Conservation (phyloP, 176 grass and related monocot genomes). For the Carex parvula region DNA sequence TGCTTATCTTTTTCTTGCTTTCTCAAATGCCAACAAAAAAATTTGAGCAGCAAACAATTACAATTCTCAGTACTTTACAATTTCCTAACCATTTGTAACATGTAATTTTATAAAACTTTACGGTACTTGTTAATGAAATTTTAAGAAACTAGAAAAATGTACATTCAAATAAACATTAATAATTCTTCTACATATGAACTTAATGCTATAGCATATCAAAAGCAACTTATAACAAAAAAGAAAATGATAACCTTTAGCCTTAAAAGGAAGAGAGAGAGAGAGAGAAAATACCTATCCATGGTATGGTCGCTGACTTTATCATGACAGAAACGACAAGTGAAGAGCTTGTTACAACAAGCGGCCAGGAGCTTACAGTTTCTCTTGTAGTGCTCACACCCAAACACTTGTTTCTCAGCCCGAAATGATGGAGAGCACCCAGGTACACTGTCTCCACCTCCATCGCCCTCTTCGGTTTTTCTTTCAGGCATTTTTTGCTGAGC, state of each 20-base stretch:
- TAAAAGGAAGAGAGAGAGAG: not conserved
- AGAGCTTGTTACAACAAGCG: conserved; percentile 88
- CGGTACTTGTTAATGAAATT: not conserved
- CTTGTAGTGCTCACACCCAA: conserved; percentile 98
- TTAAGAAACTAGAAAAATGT: not conserved
- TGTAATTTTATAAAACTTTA: not conserved
- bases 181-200: not conserved
- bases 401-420: conserved; percentile 58
- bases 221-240: not conserved
- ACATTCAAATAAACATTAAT: not conserved
- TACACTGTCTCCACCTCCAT: conserved; percentile 37
- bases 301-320: conserved; percentile 98
- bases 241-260: not conserved
- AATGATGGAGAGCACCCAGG: conserved; percentile 80
- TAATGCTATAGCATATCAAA: not conserved
- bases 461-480: conserved; percentile 42
- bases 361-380: conserved; percentile 95
- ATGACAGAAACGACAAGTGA: conserved; percentile 98
- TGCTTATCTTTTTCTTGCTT: too few species aligned
- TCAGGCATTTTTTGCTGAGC: conserved; percentile 95
- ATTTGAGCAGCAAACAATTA: not conserved
- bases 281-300: conserved; percentile 71
- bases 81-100: not conserved
- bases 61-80: not conserved
- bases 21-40: too few species aligned